phyloP scores from a whole-genome alignment of 768 basidiomycete species.

The Amyloporia xantha region DNA sequence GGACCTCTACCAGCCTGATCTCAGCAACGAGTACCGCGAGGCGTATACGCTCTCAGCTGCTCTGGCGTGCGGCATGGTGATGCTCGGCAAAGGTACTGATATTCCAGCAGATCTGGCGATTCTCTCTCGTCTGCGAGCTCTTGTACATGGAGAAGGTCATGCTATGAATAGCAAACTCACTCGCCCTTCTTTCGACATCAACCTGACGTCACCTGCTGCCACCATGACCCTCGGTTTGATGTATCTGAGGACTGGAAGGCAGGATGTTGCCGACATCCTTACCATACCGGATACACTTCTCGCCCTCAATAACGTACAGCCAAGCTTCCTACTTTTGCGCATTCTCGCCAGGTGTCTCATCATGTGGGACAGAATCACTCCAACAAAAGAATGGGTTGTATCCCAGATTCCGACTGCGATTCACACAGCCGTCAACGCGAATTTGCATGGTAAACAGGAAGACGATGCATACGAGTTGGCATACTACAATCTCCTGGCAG shows the following conservation, averaged over 20 bases:
- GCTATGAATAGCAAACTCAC: slow-evolving; percentile 29
- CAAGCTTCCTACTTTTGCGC: slow-evolving; percentile 79
- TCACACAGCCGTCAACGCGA: slow-evolving; percentile 48
- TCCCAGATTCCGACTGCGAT: slow-evolving; percentile 67
- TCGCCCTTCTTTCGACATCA: slow-evolving; percentile 65
- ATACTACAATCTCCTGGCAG: slow-evolving; percentile 86
- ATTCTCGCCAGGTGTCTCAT: slow-evolving; percentile 74
- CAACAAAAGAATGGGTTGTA: slow-evolving; percentile 68
- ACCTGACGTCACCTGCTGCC: slow-evolving; percentile 88
- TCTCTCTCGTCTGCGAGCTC: slow-evolving; percentile 59
- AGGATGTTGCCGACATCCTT: slow-evolving; percentile 82
- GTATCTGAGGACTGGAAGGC: slow-evolving; percentile 81
- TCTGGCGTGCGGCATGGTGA: slow-evolving; percentile 92
- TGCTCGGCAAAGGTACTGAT: slow-evolving; percentile 80
- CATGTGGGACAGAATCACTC: slow-evolving; percentile 75
- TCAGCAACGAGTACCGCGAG: slow-evolving; percentile 85
- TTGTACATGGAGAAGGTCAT: slow-evolving; percentile 69
- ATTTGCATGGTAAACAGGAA: slow-evolving; percentile 38
- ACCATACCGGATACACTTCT: slow-evolving; percentile 76
- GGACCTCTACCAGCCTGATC: slow-evolving; percentile 74
- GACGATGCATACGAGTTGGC: slow-evolving; percentile 81
- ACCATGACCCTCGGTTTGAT: slow-evolving; percentile 87
- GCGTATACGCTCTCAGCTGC: slow-evolving; percentile 87
- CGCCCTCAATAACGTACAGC: slow-evolving; percentile 79
- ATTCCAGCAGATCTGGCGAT: slow-evolving; percentile 73